Conservation (phyloP, 2,329 filamentous ascomycete genomes). For the Venturia aucupariae region DNA sequence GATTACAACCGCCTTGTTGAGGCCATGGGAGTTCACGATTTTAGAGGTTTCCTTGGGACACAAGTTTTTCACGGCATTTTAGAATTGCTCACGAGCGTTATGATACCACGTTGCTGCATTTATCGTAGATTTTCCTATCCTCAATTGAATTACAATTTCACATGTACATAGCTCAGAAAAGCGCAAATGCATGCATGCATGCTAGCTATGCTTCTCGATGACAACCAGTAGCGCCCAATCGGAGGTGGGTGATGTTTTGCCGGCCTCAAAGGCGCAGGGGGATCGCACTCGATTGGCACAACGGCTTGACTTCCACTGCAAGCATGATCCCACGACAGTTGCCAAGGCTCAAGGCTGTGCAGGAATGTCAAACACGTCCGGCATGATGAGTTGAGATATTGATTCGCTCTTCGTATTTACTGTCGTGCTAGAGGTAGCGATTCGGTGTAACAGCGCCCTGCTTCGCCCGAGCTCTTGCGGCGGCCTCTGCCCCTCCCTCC, state of each 20-base stretch:
- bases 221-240: not conserved
- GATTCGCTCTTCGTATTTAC: not conserved
- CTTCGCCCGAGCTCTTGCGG: not conserved
- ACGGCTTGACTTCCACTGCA: too few relatives aligned
- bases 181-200: not conserved
- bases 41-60: not conserved
- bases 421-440: too few relatives aligned
- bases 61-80: not conserved
- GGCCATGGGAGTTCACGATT: not conserved
- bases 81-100: not conserved
- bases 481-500: not conserved
- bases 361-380: not conserved
- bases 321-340: not conserved
- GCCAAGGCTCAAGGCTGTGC: not conserved
- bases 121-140: not conserved
- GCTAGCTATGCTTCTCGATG: not conserved
- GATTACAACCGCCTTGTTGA: not conserved
- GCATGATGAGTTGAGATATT: not conserved
- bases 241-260: not conserved
- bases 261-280: not conserved
- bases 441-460: not conserved
- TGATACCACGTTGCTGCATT: constrained; percentile 6
- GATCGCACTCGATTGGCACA: not conserved
- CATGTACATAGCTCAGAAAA: not conserved
- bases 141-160: not conserved